These are phyloP conservation scores for Heliosperma pusillum DNA, from an alignment of 148 eudicot genomes.

Conservation along the genomic window DNA sequence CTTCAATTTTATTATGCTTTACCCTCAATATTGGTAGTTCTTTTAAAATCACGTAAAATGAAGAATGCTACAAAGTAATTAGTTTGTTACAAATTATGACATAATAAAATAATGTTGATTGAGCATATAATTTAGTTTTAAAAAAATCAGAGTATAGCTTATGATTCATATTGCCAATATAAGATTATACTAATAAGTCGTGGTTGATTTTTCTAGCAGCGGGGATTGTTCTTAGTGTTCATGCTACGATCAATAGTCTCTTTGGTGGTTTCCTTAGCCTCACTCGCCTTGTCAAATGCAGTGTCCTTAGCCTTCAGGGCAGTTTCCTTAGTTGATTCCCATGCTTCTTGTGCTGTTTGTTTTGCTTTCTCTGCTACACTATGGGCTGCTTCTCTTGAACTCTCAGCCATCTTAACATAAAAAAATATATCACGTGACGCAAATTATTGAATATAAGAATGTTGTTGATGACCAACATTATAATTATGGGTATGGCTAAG, in stretches of 20 bases:
- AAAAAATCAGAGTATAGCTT: no score
- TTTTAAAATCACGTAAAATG: background rate
- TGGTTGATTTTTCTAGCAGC: background rate
- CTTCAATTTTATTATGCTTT: background rate
- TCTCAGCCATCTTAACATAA: slow-evolving; percentile 23
- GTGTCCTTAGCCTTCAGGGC: slow-evolving; percentile 50
- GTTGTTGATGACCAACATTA: no score
- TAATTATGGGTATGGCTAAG: no score
- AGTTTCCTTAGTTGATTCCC: slow-evolving; percentile 64
- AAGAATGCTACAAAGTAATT: background rate
- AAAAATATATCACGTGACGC: background rate
- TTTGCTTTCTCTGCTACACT: slow-evolving; percentile 60
- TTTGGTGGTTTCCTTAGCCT: slow-evolving; percentile 40
- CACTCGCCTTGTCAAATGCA: slow-evolving; percentile 50
- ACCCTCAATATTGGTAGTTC: background rate
- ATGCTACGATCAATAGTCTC: slow-evolving; percentile 51
- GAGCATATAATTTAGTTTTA: background rate
- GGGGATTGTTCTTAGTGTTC: slow-evolving; percentile 56
- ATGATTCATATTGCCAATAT: background rate
- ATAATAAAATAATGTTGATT: background rate
- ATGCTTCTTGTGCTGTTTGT: slow-evolving; percentile 61
- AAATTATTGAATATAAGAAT: background rate
- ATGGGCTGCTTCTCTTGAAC: slow-evolving; percentile 42
- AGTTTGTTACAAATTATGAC: background rate
- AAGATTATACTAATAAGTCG: background rate